Conservation (phyloP, 345 rosid genomes). For the Melaleuca quinquenervia region DNA sequence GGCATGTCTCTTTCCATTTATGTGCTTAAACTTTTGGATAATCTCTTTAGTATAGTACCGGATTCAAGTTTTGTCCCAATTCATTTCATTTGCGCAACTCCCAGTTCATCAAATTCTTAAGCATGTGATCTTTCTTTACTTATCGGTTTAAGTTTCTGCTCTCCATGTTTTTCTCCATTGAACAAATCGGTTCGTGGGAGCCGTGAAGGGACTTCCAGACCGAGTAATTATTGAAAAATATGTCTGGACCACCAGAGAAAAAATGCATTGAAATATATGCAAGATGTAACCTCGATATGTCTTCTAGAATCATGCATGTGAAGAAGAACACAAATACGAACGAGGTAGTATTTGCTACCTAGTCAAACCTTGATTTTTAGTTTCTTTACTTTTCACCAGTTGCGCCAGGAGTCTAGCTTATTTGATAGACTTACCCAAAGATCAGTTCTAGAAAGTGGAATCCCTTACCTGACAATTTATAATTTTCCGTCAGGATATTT, state of each 20-base stretch:
- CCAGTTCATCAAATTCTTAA: not conserved
- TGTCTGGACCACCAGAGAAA: not conserved
- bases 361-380: not conserved
- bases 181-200: not conserved
- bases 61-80: not conserved
- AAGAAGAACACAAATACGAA: not conserved
- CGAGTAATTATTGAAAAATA: not conserved
- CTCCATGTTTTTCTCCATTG: rapidly evolving
- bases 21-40: no score
- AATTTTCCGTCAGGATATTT: not conserved
- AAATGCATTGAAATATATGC: not conserved
- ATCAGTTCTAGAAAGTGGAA: not conserved
- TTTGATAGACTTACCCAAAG: not conserved
- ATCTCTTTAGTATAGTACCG: no score
- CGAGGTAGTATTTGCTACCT: not conserved
- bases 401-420: not conserved
- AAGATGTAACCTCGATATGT: not conserved
- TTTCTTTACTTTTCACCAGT: not conserved
- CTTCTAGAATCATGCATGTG: not conserved
- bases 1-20: no score
- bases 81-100: not conserved
- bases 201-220: not conserved
- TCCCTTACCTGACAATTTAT: not conserved
- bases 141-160: rapidly evolving
- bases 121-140: not conserved